Percentiles rank a stretch among this genome's conserved stretches.
Evolutionary conservation across 148 eudicot genomes (phyloP).

Genomic region (Salicornia ramosissima): DNA sequence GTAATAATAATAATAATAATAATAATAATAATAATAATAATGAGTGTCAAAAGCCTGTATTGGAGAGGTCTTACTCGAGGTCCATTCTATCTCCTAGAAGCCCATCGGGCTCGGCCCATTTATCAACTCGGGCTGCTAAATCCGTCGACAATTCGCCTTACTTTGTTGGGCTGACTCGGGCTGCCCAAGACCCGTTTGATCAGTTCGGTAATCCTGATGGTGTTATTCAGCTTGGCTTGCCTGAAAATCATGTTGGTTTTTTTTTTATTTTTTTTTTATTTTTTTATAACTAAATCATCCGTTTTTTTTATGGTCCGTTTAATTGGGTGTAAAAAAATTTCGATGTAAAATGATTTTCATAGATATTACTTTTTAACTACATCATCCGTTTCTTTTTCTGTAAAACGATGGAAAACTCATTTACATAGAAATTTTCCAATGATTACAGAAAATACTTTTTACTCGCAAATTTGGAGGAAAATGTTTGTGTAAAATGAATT

Average conservation of each 20-base stretch:
- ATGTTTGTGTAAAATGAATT: too few species aligned
- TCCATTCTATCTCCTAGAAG: slow-evolving; percentile 51
- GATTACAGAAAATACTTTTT: too few species aligned
- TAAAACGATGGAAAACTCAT: too few species aligned
- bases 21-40: slow-evolving; percentile 10
- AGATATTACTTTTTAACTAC: too few species aligned
- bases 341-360: too few species aligned
- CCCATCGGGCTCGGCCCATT: slow-evolving; percentile 39
- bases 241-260: slow-evolving; percentile 51
- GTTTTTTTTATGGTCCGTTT: not conserved
- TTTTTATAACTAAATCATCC: not conserved
- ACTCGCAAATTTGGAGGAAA: too few species aligned
- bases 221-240: slow-evolving; percentile 62
- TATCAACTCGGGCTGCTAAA: slow-evolving; percentile 52
- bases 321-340: too few species aligned
- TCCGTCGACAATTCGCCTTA: slow-evolving; percentile 38
- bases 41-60: slow-evolving; percentile 21
- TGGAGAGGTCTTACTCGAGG: slow-evolving; percentile 63
- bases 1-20: not conserved
- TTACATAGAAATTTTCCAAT: too few species aligned
- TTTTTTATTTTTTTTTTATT: not conserved
- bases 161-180: slow-evolving; percentile 43
- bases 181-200: slow-evolving; percentile 51
- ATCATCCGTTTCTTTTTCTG: too few species aligned
- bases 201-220: slow-evolving; percentile 47